Evolutionary conservation across 768 basidiomycete species (phyloP), one percentile per base, ranked within the genome.

Genomic region (Strobilomyces echinocephalus): DNA sequence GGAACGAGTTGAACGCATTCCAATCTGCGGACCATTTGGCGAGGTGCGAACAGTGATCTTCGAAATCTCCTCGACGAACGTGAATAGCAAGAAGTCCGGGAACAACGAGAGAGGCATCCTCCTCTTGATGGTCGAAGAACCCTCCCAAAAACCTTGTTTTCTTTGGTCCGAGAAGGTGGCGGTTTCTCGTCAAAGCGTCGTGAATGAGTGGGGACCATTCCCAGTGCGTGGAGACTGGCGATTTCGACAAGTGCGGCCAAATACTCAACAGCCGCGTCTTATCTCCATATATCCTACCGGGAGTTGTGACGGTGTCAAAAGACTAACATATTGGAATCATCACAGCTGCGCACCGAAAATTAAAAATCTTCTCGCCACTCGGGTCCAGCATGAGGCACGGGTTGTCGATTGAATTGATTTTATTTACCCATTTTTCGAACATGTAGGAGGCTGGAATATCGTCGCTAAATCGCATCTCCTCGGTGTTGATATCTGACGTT

Each of bases 21-120:
- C 70, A 80, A 3, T 64, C 62, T 4, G 73, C 59, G 6, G 49
- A 49, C 64, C 70, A 72, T 48, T 65, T 55, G 2, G 67, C 68
- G 34, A 82, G 70, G 50, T 66, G 52, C 6, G 51, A 45, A 63
- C 81, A 82, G 61, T 81, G 80, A 4, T 67, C 55, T 36, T 70
- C 44, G 56, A 72, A 81, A 62, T 80, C 80, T 9, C 81, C 80
- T 26, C 79, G 69, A 2, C 80, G 78, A 41, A 81, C 63, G 56
- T 82, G 81, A 8, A 81, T 60, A 3, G 74, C 81, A 5, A 82
- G 68, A 1, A 80, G 68, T 14, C 79, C 76, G 0, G 71, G 58
- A 26, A 77, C 64, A 7, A 63, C 59, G 1, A 49, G 4, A 12
- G 48, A 50, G n/a, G 58, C 50, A 16, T 28, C 46, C 43, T 62